Conservation (phyloP, 1,284 basidiomycete genomes). For the Fomitiporia mediterranea region DNA sequence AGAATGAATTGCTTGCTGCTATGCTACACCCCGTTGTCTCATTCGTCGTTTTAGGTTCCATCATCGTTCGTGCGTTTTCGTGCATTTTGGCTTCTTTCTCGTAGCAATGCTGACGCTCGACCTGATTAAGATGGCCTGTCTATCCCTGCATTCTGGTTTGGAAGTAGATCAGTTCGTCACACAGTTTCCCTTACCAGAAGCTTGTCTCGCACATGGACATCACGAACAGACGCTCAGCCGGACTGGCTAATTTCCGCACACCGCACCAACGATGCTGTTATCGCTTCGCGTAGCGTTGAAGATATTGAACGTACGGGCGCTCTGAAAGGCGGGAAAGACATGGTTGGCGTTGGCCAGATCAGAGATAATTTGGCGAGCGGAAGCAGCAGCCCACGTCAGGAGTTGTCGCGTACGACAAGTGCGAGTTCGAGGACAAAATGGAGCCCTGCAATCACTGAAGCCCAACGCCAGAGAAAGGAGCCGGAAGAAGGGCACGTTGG, state of each 20-base stretch:
- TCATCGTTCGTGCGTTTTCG: constrained; percentile 30
- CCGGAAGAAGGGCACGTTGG: not conserved
- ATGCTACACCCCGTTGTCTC: constrained; percentile 76
- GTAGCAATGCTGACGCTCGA: not conserved
- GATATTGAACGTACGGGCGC: not conserved
- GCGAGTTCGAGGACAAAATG: not conserved
- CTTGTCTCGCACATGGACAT: constrained; percentile 52
- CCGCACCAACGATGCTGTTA: not conserved
- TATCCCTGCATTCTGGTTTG: constrained; percentile 81
- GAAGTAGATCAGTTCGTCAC: constrained; percentile 43
- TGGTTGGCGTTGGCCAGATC: not conserved
- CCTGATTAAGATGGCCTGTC: constrained; percentile 70
- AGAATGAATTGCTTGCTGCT: constrained; percentile 67
- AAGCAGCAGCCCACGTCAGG: not conserved
- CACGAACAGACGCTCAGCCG: not conserved
- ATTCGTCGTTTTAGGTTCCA: constrained; percentile 81
- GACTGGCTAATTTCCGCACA: not conserved
- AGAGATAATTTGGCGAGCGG: too few relatives aligned
- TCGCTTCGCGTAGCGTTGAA: not conserved
- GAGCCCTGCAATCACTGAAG: not conserved
- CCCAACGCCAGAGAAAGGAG: not conserved
- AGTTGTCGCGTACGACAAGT: not conserved
- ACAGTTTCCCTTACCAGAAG: constrained; percentile 87
- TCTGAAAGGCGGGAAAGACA: not conserved
- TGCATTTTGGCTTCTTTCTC: not conserved